Evolutionary conservation across 1,139 yeast species (phyloP).

Genomic region (Yamadazyma triangularis): DNA sequence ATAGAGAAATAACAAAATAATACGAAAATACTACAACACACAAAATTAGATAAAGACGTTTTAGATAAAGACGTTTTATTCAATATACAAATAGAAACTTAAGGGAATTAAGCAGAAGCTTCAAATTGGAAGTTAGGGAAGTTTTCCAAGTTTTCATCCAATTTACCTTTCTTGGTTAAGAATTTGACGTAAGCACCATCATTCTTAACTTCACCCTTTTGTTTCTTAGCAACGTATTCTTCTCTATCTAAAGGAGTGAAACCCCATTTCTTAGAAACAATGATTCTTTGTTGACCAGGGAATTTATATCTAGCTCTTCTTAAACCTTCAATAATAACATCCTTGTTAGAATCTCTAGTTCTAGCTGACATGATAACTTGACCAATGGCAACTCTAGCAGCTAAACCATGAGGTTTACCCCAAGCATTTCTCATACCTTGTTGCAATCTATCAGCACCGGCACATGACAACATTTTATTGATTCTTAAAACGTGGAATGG

Average conservation of each 20-base stretch:
- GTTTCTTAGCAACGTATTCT: constrained; percentile 90
- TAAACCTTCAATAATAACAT: constrained; percentile 95
- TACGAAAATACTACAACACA: too few relatives aligned
- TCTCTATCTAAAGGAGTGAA: constrained; percentile 99
- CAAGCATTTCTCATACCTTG: constrained; percentile 99
- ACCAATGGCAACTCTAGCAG: constrained; percentile 99
- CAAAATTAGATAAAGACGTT: too few relatives aligned
- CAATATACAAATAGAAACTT: not conserved
- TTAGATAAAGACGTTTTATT: not conserved
- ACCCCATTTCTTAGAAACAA: constrained; percentile 99
- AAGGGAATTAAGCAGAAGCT: constrained; percentile 15
- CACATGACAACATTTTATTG: constrained; percentile 99
- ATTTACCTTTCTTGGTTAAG: constrained; percentile 94
- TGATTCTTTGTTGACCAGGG: constrained; percentile 99
- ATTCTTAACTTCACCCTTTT: constrained; percentile 96
- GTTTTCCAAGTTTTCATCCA: constrained; percentile 84
- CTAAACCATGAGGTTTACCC: constrained; percentile 99
- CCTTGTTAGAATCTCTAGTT: constrained; percentile 98
- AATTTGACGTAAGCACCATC: constrained; percentile 99
- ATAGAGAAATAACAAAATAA: too few relatives aligned
- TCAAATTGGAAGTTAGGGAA: constrained; percentile 88
- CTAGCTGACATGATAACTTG: constrained; percentile 98
- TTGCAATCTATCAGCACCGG: constrained; percentile 99
- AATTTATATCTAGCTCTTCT: constrained; percentile 99
- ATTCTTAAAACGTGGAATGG: constrained; percentile 99